A percentile compares a stretch with the other conserved stretches of the same genome.
Conservation (phyloP, 768 basidiomycete genomes). For the Boletus reticuloceps region DNA sequence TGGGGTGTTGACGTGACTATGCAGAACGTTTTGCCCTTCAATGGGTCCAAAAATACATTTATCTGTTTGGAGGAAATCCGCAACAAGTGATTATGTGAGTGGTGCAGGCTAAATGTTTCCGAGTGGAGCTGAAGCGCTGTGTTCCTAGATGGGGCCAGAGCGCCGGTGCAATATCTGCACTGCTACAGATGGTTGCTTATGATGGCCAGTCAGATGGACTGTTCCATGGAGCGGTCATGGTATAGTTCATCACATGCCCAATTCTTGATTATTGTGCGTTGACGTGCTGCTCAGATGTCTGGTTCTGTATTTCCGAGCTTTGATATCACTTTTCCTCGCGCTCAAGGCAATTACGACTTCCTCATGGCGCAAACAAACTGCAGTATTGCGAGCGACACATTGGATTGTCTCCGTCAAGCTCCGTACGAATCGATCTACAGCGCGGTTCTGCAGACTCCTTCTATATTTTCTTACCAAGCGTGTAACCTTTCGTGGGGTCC, state of each 20-base stretch:
- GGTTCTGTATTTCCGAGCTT: slow-evolving; percentile 5
- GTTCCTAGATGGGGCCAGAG: neutral
- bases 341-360: slow-evolving; percentile 16
- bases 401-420: slow-evolving; percentile 16
- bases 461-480: slow-evolving; percentile 9
- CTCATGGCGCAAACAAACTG: slow-evolving; percentile 13
- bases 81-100: slow-evolving; percentile 14
- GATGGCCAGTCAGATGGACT: slow-evolving; percentile 11
- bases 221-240: slow-evolving; percentile 21
- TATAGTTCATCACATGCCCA: neutral
- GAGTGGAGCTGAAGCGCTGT: neutral
- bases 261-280: neutral
- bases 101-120: too few relatives aligned
- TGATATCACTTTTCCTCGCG: neutral
- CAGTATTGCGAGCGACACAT: slow-evolving; percentile 4
- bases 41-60: slow-evolving; percentile 1
- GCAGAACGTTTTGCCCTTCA: slow-evolving; percentile 1
- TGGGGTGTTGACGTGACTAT: neutral
- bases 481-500: slow-evolving; percentile 11
- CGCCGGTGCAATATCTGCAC: neutral
- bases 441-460: slow-evolving; percentile 6
- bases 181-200: slow-evolving; percentile 4
- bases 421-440: slow-evolving; percentile 9
- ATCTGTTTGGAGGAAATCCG: neutral
- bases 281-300: slow-evolving; percentile 7